Evolutionary conservation across 2,329 filamentous ascomycete species (phyloP).

Genomic region (Pochonia chlamydosporia): DNA sequence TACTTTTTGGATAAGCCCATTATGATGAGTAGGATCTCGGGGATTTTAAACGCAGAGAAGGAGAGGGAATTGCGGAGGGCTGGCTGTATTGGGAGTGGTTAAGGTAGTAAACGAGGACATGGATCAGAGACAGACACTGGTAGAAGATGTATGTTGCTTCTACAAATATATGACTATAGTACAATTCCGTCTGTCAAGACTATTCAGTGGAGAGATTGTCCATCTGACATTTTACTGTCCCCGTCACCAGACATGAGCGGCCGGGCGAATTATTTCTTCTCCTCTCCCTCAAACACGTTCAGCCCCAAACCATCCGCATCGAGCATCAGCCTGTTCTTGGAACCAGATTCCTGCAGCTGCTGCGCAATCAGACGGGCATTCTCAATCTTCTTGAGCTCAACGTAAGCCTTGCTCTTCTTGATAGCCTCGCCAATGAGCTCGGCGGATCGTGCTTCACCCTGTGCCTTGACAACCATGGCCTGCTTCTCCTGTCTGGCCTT

Average conservation of each 20-base stretch:
- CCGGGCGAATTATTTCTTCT: slow-evolving; percentile 40
- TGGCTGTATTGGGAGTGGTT: too few species aligned
- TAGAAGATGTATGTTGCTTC: neutral
- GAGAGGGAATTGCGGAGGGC: neutral
- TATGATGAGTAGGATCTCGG: too few species aligned
- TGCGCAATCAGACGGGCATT: slow-evolving; percentile 87
- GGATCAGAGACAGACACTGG: neutral
- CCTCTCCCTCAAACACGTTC: slow-evolving; percentile 63
- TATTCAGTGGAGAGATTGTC: slow-evolving; percentile 6
- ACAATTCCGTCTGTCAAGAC: slow-evolving; percentile 3
- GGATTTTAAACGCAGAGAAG: neutral
- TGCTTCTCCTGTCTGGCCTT: slow-evolving; percentile 99
- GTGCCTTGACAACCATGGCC: slow-evolving; percentile 94
- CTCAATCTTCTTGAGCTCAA: slow-evolving; percentile 97
- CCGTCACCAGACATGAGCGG: neutral
- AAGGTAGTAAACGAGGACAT: too few species aligned
- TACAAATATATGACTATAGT: slow-evolving; percentile 3
- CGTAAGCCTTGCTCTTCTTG: slow-evolving; percentile 97
- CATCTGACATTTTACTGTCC: neutral
- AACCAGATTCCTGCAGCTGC: slow-evolving; percentile 77
- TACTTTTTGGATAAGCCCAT: too few species aligned
- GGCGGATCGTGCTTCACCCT: slow-evolving; percentile 97
- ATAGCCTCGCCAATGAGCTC: slow-evolving; percentile 98
- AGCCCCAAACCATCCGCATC: slow-evolving; percentile 87
- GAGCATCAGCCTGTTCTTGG: slow-evolving; percentile 89